phyloP scores from a whole-genome alignment of 768 basidiomycete genomes.

The Saitozyma podzolica region DNA sequence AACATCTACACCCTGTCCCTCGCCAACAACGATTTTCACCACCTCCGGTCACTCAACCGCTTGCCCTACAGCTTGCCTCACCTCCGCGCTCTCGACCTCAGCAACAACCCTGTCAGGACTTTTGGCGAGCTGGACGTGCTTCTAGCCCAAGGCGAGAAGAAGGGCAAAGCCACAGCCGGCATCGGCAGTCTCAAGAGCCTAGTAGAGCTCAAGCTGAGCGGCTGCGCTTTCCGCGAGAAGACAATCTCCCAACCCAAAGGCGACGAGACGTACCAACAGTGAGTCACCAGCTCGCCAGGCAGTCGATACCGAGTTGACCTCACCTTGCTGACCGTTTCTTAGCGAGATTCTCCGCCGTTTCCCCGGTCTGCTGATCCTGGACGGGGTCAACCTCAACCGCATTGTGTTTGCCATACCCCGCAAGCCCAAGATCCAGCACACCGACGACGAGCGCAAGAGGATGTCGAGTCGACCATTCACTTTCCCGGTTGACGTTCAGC shows the following conservation, averaged over 20 bases:
- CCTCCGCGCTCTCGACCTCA: slow-evolving; percentile 48
- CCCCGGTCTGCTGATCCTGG: slow-evolving; percentile 76
- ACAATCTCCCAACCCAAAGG: slow-evolving; percentile 61
- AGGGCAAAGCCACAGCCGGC: slow-evolving; percentile 44
- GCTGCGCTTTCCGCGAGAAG: slow-evolving; percentile 38
- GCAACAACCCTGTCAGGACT: slow-evolving; percentile 66
- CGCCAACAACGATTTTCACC: slow-evolving; percentile 71
- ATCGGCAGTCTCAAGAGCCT: slow-evolving; percentile 40
- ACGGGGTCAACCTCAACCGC: slow-evolving; percentile 72
- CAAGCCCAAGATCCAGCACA: slow-evolving; percentile 53
- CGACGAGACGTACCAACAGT: slow-evolving; percentile 68
- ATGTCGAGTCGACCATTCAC: slow-evolving; percentile 57
- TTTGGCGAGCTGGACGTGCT: slow-evolving; percentile 78
- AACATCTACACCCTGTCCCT: slow-evolving; percentile 69
- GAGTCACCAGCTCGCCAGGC: slow-evolving; percentile 49
- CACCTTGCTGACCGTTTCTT: slow-evolving; percentile 7
- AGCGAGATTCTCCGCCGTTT: slow-evolving; percentile 83
- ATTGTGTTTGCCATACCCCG: slow-evolving; percentile 68
- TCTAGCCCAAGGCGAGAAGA: slow-evolving; percentile 64
- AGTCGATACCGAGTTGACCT: too few relatives aligned
- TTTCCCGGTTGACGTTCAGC: slow-evolving; percentile 64
- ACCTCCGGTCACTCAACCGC: slow-evolving; percentile 62
- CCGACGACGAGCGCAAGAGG: slow-evolving; percentile 55
- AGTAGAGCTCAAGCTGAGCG: slow-evolving; percentile 46
- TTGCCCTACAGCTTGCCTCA: slow-evolving; percentile 72